Percentiles rank a stretch among this genome's conserved stretches.
These are phyloP conservation scores for Heracleum sosnowskyi DNA, from an alignment of 129 eudicot species.

Conservation along the genomic window DNA sequence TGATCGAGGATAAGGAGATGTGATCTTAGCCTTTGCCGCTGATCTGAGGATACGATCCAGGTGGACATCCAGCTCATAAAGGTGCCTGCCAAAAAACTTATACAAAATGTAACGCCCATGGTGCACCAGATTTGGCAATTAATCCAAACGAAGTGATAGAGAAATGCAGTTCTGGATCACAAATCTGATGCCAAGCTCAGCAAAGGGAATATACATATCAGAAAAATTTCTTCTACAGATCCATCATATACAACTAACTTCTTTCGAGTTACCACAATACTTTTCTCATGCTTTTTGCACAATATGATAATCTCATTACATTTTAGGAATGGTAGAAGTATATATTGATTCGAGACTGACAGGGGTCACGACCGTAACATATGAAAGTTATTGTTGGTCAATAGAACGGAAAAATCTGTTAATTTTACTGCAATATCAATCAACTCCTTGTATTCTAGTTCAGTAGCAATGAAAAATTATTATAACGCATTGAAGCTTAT, in stretches of 20 bases:
- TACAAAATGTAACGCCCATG: not conserved
- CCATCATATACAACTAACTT: not conserved
- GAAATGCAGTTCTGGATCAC: not conserved
- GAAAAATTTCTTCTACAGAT: not conserved
- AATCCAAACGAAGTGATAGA: not conserved
- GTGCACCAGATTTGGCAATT: not conserved
- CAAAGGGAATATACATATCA: not conserved
- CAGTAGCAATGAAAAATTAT: not conserved
- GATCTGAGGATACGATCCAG: constrained; percentile 74
- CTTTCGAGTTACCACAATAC: not conserved
- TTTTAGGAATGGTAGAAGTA: not conserved
- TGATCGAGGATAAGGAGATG: constrained; percentile 58
- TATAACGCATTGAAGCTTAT: not conserved
- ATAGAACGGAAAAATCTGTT: not conserved
- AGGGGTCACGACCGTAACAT: not conserved
- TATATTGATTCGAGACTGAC: not conserved
- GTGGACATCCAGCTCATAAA: constrained; percentile 87
- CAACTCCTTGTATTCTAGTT: not conserved
- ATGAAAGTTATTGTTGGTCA: not conserved
- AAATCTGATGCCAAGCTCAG: not conserved
- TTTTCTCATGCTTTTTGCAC: not conserved
- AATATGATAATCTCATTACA: not conserved
- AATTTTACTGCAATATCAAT: not conserved
- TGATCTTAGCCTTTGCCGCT: constrained; percentile 63
- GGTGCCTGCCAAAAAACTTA: constrained; percentile 29